Evolutionary conservation across 2,329 filamentous ascomycete species (phyloP), one percentile per base, ranked within the genome.

Genomic region (Tricladium varicosporioides): DNA sequence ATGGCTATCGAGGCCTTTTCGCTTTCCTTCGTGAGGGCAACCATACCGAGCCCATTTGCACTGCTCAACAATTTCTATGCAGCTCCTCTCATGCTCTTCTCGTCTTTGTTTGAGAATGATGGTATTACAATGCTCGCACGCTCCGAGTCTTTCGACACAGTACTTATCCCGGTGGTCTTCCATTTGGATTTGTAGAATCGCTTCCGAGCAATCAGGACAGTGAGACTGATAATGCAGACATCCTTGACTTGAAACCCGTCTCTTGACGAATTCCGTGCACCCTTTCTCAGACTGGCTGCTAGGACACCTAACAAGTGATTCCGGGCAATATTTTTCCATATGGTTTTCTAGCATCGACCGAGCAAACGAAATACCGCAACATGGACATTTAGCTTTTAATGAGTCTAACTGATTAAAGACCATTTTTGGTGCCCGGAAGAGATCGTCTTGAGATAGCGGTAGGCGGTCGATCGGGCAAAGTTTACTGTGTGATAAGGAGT

Each of bases 351-450:
- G 74, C 22, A 78, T 74, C 44, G 82, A 81, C 8, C 85, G 76
- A 5, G 79, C 73, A 48, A 83, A 71, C 9, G 78, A 71, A 42
- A 75, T 71, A 40, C 72, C 69, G 67, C 85, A 88, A 8, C 81
- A 82, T 36, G 84, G 83, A 54, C 85, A 88, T 57, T 78, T 76
- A 49, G 85, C 85, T 22, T 76, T 70, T 10, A 88, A 74, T 57
- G 74, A 79, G 60, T 86, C 84, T 16, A 88, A 79, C 67, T 86
- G 82, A 16, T 85, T 85, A 45, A 77, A 73, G 46, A 87, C 74
- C 43, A 87, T 74, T 54, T 74, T 76, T 7, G 68, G 68, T 5
- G 69, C 62, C 45, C 53, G 51, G 5, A 63, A 63, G 16, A 66
- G 49, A 16, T 72, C 69, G 57, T 75, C 71, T 9, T 72, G 65